Evolutionary conservation across 139 green algal genomes (phyloP).

Genomic region (Yamagishiella unicocca): DNA sequence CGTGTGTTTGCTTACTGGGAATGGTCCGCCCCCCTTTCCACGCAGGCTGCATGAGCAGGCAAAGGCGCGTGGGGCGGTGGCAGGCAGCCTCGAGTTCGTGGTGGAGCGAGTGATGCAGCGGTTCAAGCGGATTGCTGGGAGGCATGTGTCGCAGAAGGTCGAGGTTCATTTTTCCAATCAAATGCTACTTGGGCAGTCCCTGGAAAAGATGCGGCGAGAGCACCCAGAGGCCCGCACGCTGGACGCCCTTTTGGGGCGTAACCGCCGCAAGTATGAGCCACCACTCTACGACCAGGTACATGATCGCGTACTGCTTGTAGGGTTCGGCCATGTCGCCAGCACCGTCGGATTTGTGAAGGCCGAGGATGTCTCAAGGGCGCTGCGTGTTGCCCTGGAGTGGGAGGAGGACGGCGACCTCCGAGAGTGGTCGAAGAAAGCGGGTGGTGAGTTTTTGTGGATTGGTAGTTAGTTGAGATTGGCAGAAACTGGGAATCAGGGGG

Average conservation of each 20-base stretch:
- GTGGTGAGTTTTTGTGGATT: not conserved
- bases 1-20: too few species aligned
- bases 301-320: not conserved
- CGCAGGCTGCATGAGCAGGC: not conserved
- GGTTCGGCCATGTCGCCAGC: too few species aligned
- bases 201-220: not conserved
- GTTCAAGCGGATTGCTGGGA: not conserved
- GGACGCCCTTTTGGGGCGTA: not conserved
- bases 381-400: not conserved
- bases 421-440: not conserved
- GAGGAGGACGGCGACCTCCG: not conserved
- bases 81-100: not conserved
- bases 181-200: not conserved
- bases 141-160: not conserved
- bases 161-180: not conserved
- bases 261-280: not conserved
- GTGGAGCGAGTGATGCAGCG: not conserved
- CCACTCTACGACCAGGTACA: not conserved
- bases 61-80: not conserved
- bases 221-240: not conserved
- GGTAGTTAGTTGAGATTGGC: not conserved
- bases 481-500: too few species aligned
- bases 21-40: too few species aligned
- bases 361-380: not conserved
- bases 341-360: not conserved